Conservation (phyloP, 2,329 filamentous ascomycete species). For the Scedosporium aurantiacum region DNA sequence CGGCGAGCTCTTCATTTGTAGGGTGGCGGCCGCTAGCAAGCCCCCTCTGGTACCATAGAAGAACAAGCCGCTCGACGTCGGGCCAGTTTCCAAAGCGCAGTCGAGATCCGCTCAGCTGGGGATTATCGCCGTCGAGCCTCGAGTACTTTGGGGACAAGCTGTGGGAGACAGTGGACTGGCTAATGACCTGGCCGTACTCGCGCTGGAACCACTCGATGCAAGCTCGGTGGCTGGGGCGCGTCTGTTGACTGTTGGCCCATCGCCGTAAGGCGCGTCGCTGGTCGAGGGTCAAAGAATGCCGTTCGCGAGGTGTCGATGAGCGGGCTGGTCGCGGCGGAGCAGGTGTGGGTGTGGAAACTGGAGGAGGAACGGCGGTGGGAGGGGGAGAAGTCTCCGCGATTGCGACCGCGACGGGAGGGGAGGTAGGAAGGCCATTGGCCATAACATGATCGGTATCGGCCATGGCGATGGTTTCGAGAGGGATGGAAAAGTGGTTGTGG, state of each 20-base stretch:
- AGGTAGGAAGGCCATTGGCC: conserved; percentile 15
- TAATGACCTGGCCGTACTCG: conserved; percentile 49
- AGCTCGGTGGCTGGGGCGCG: conserved; percentile 47
- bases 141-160: conserved; percentile 52
- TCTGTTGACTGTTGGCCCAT: conserved; percentile 46
- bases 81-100: conserved; percentile 55
- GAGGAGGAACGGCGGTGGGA: conserved; percentile 12
- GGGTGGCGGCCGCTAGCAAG: conserved; percentile 43
- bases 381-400: conserved; percentile 17
- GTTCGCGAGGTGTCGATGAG: conserved; percentile 28
- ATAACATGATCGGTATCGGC: conserved; percentile 25
- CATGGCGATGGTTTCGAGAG: neutral
- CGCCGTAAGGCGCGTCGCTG: conserved; percentile 49
- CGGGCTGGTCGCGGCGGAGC: neutral
- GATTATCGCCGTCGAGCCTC: conserved; percentile 46
- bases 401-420: conserved; percentile 14
- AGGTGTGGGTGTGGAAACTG: conserved; percentile 2
- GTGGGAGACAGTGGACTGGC: conserved; percentile 52
- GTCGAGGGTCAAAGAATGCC: conserved; percentile 50
- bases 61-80: conserved; percentile 47
- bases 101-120: conserved; percentile 50
- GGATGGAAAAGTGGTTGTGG: neutral
- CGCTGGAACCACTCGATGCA: conserved; percentile 53
- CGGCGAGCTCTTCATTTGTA: conserved; percentile 51
- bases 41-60: conserved; percentile 44